Evolutionary conservation across 139 green algal species (phyloP), one percentile per base, ranked within the genome.

Genomic region (Haematococcus lacustris): DNA sequence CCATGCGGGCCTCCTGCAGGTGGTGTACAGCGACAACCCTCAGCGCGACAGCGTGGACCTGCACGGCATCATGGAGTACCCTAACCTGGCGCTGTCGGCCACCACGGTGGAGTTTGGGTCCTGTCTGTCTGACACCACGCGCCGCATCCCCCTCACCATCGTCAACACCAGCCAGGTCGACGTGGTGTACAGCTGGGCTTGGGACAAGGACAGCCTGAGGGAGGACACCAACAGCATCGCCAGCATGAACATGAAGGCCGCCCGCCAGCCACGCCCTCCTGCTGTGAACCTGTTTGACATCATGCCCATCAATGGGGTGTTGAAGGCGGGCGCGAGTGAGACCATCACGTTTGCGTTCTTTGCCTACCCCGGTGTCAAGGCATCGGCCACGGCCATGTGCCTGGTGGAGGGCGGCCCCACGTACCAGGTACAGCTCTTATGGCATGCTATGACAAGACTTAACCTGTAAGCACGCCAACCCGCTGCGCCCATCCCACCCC

Each of bases 261-360:
- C 32, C 51, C 40, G 51, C 34, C 40, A 69, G 66, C 66, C 43
- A 26, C 75, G 81, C 62, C 71, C 71, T 30, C 69, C 66, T 38
- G 70, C 74, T 33, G 79, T 68, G 50, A 78, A 86, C 74, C 71
- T 90, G 9, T 96, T 96, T 80, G 89, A 96, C 79, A 84, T 96
- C 38, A 75, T 91, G 71, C 90, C 90, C 37, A 90, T 92, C 57
- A 70, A 68, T 2, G 87, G 89, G 21, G 35, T 76, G 30, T 70
- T 96, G 50, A 40, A 53, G 28, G 83, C 88, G 9, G 87, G 88
- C 2, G 80, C 90, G 75, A 75, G 51, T 7, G 83, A 89, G 57
- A 38, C 38, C 2, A 66, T 90, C 7, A 84, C 88, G 39, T 85
- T 91, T 47, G 80, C 78, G 0, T 96, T 90, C 81, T 93, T 89